Conservation (phyloP, 306 rosid species). For the Malus asiatica region DNA sequence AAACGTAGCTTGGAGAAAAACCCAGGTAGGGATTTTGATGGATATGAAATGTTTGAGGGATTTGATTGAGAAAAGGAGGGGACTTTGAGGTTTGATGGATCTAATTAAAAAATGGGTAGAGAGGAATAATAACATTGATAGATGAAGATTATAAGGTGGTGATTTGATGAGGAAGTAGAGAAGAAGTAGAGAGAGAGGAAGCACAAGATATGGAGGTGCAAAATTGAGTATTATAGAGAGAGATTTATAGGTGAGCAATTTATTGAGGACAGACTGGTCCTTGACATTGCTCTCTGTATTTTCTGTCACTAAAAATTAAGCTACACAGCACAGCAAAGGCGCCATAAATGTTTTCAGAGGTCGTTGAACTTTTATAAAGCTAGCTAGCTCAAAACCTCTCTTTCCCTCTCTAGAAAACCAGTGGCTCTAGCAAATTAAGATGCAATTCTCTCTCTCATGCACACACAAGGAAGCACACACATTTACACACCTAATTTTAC, state of each 20-base stretch:
- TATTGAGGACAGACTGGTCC: conserved; percentile 49
- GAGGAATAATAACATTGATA: not conserved
- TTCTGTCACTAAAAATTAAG: conserved; percentile 4
- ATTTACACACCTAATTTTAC: conserved; percentile 28
- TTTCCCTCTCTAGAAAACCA: not conserved
- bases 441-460: not conserved
- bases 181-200: not conserved
- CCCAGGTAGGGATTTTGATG: not conserved
- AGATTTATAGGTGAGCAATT: conserved; percentile 63
- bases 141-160: not conserved
- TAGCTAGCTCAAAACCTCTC: not conserved
- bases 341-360: conserved; percentile 49
- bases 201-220: conserved; percentile 1
- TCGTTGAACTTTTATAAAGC: conserved; percentile 39
- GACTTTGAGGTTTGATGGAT: not conserved
- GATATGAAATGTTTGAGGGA: not conserved
- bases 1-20: not conserved
- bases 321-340: conserved; percentile 20
- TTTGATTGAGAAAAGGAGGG: not conserved
- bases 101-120: not conserved
- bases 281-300: conserved; percentile 12
- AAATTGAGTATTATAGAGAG: conserved; percentile 27
- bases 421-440: not conserved
- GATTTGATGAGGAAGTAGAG: not conserved
- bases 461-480: not conserved